Evolutionary conservation across 768 basidiomycete species (phyloP), one percentile per base, ranked within the genome.

Genomic region (Leccinum longicurvipes): DNA sequence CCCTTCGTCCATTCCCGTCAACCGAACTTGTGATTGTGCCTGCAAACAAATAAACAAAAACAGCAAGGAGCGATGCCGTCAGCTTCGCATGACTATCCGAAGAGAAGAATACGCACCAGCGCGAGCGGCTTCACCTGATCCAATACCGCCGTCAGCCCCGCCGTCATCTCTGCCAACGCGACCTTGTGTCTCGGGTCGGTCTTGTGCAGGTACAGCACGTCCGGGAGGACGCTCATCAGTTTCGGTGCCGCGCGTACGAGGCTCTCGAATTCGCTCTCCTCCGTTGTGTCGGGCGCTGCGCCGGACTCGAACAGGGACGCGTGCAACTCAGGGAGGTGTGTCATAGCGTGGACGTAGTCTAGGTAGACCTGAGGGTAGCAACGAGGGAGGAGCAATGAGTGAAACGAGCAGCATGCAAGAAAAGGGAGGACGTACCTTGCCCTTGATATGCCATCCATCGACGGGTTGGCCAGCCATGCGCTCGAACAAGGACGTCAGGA

Each of bases 401-500:
- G 36, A 36, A 21, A 6, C 39, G 3, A 21, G 1, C 31, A 32
- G 31, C 32, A 34, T 32, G 29, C 3, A 11, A 12, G 29, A 17
- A 8, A 34, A 34, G 17, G 34, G 51, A 34, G 28, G 36, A 59
- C 57, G 29, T 60, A 89, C 93, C 81, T 94, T 88, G 50, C 95
- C 95, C 32, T 89, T 85, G 32, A 83, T 78, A 63, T 86, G 79
- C 95, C 95, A 97, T 9, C 84, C 84, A 42, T 83, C 82, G 10
- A 95, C 79, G 3, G 75, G 68, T 36, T 76, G 50, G 11, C 78
- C 80, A 23, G 75, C 76, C 60, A 98, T 85, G 9, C 78, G 78
- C 49, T 73, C 76, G 61, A 98, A 91, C 23, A 98, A 69, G n/a
- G 78, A 77, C 32, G 76, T 75, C 23, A 97, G 72, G 12, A 96